These are phyloP conservation scores for Dactylellina parvicollis DNA, from an alignment of 2,329 filamentous ascomycete genomes.

Conservation along the genomic window DNA sequence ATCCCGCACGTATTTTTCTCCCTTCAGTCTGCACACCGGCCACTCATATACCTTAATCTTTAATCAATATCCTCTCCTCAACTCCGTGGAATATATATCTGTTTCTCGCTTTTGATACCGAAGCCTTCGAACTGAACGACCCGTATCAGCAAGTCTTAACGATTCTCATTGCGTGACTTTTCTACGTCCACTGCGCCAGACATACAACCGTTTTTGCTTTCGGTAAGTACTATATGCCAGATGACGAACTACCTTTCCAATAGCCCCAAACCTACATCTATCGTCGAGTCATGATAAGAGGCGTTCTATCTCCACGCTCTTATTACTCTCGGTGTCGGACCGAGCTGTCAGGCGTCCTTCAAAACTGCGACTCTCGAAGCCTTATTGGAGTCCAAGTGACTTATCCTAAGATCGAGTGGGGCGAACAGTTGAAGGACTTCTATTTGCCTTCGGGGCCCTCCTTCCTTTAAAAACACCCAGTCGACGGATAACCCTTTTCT, in stretches of 20 bases:
- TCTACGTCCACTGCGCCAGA: conserved; percentile 12
- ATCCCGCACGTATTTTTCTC: conserved; percentile 47
- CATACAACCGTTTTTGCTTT: conserved; percentile 33
- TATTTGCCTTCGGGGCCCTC: conserved; percentile 20
- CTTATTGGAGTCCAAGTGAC: conserved; percentile 5
- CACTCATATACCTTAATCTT: conserved; percentile 52
- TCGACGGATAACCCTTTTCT: conserved; percentile 11
- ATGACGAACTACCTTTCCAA: conserved; percentile 27
- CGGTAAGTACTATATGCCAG: conserved; percentile 36
- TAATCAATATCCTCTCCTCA: conserved; percentile 51
- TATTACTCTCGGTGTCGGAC: conserved; percentile 33
- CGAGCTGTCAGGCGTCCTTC: conserved; percentile 45
- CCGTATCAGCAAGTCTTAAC: conserved; percentile 48
- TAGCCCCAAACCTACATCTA: conserved; percentile 4
- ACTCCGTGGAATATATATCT: conserved; percentile 52
- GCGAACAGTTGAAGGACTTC: conserved; percentile 13
- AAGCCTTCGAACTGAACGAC: conserved; percentile 32
- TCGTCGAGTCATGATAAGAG: conserved; percentile 36
- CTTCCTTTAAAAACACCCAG: conserved; percentile 5
- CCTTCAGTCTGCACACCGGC: conserved; percentile 38
- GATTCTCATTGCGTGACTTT: conserved; percentile 47
- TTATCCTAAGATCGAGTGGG: conserved; percentile 30
- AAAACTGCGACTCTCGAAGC: conserved; percentile 15
- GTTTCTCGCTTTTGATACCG: conserved; percentile 41
- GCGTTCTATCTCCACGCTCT: conserved; percentile 28